Base-by-base conservation (phyloP, 78 protist species). In the Tieghemostelium lacteum region DNA sequence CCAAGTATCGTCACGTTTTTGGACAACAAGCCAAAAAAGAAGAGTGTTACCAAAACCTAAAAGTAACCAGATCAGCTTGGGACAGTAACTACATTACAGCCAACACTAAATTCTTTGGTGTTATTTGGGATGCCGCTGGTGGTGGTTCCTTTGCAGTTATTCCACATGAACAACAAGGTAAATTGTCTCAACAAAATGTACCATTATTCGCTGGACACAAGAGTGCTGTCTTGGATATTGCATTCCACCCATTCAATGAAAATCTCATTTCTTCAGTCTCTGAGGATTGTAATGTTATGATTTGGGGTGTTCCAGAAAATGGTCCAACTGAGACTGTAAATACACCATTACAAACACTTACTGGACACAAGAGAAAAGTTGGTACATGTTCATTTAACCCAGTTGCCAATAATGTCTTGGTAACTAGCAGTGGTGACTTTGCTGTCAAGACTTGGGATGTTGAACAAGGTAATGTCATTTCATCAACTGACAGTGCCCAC, bases 191-290 rank as follows among this genome's bases (percentile, higher is more conserved):
- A 52, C 24, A 73, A 36, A 65, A 93, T 49, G 50, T 45, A 3
- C 96, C 98, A 50, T 57, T 92, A 78, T 69, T 96, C 73, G 22
- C 85, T 28, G 99, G 99, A 49, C 99, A 98, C 95, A 83, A 40
- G 22, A 93, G 73, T 17, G 93, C 94, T 0, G 97, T 98, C 14
- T 92, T 94, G 45, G 99, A 98, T 87, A 71, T 97, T 52, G 96
- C 92, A 39, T 98, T 96, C 96, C 85, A 93, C 40, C 99, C 99
- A 52, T 98, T 97, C 97, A 88, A 98, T 85, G 97, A 96, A 66
- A 60, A 96, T 80, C 49, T 98, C 58, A 70, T 98, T 33, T 95
- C 96, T 28, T 96, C 99, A n/a, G 97, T 85, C 54, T 93, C 98
- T 5, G 99, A 98, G 69, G 99, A 98, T 58, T 88, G 98, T 93